Conservation (phyloP, 805 yeast genomes). For the Maudiozyma turicensis region DNA sequence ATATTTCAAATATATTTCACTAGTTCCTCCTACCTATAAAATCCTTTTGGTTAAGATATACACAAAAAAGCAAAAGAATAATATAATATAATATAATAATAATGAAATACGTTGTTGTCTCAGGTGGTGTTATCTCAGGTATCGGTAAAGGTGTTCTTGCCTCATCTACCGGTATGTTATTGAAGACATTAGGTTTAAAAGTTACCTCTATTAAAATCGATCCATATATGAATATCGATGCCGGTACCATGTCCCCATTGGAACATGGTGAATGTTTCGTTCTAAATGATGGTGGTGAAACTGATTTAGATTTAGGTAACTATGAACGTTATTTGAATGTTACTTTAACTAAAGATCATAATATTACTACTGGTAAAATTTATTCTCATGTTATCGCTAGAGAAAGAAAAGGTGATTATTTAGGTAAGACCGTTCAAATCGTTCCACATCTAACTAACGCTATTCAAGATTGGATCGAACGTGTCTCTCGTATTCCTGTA, state of each 20-base stretch:
- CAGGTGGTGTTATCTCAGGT: conserved; percentile 99
- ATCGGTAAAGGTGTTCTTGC: conserved; percentile 98
- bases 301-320: conserved; percentile 94
- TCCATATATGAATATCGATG: conserved; percentile 98
- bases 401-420: conserved; percentile 93
- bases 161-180: conserved; percentile 88
- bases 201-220: conserved; percentile 97
- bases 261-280: conserved; percentile 99
- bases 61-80: neutral
- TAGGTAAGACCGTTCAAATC: conserved; percentile 98
- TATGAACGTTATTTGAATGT: conserved; percentile 94
- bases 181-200: conserved; percentile 87
- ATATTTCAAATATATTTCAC: too few species aligned
- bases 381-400: conserved; percentile 88
- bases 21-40: too few species aligned
- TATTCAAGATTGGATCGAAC: conserved; percentile 97
- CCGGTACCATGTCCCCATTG: conserved; percentile 98
- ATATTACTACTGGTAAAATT: conserved; percentile 96
- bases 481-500: conserved; percentile 85
- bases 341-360: conserved; percentile 87
- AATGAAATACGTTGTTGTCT: conserved; percentile 96
- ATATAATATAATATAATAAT: neutral
- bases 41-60: neutral
- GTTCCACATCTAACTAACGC: conserved; percentile 97
- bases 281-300: conserved; percentile 97